A percentile compares a stretch with the other conserved stretches of the same genome.
These are phyloP conservation scores for Cyberlindnera maclurae DNA, from an alignment of 805 yeast genomes.

Conservation along the genomic window DNA sequence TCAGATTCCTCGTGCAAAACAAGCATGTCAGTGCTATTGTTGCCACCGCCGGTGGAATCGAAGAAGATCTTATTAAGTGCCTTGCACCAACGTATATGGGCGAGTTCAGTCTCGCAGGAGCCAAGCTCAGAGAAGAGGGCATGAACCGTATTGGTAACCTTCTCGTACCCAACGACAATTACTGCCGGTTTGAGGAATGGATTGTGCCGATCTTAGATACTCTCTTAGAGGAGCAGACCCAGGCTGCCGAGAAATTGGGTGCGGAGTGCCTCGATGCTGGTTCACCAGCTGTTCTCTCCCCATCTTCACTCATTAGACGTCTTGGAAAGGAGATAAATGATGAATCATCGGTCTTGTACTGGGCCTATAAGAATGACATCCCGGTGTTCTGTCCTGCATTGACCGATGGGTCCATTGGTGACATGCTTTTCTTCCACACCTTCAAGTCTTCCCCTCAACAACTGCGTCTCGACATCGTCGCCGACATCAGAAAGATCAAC, in stretches of 20 bases:
- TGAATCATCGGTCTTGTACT: constrained; percentile 87
- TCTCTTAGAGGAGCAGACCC: constrained; percentile 85
- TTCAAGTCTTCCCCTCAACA: constrained; percentile 90
- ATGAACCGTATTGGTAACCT: constrained; percentile 97
- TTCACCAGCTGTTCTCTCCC: constrained; percentile 73
- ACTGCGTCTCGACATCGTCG: constrained; percentile 84
- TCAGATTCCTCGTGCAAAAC: constrained; percentile 84
- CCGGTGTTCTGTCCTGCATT: constrained; percentile 97
- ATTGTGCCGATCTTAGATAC: constrained; percentile 88
- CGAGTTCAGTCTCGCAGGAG: constrained; percentile 78
- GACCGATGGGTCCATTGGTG: constrained; percentile 98
- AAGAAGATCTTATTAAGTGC: constrained; percentile 94
- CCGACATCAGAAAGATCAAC: constrained; percentile 87
- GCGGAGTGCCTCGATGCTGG: constrained; percentile 54
- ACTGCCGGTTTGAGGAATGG: constrained; percentile 98
- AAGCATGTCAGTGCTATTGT: constrained; percentile 93
- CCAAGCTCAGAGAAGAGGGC: constrained; percentile 83
- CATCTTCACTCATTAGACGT: constrained; percentile 86
- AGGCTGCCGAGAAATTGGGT: constrained; percentile 47
- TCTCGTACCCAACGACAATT: constrained; percentile 95
- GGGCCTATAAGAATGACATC: constrained; percentile 96
- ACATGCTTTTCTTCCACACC: constrained; percentile 97
- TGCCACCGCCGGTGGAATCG: constrained; percentile 97
- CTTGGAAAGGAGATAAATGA: constrained; percentile 93
- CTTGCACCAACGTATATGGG: constrained; percentile 95